Conservation (phyloP, 2,329 filamentous ascomycete species). For the Colletotrichum nymphaeae region DNA sequence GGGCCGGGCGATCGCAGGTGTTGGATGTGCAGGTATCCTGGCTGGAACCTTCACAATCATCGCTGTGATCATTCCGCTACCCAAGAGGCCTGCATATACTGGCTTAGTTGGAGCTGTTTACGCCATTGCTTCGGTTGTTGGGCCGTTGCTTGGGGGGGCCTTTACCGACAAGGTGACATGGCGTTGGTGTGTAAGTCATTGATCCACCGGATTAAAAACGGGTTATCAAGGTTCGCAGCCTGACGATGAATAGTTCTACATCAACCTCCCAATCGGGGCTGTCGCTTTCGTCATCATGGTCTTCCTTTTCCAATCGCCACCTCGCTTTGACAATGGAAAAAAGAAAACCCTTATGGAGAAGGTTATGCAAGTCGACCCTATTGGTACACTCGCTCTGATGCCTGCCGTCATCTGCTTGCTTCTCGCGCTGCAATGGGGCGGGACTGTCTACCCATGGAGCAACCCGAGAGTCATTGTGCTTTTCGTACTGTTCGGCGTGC, state of each 20-base stretch:
- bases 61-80: constrained; percentile 42
- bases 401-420: constrained; percentile 54
- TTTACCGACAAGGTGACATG: constrained; percentile 44
- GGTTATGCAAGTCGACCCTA: constrained; percentile 42
- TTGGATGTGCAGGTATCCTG: constrained; percentile 49
- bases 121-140: constrained; percentile 49
- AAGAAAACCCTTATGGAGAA: constrained; percentile 38
- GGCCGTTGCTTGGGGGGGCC: constrained; percentile 42
- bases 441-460: constrained; percentile 45
- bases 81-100: constrained; percentile 46
- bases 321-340: neutral
- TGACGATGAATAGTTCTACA: constrained; percentile 41
- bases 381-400: constrained; percentile 28
- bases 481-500: constrained; percentile 45
- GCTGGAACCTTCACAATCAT: constrained; percentile 48
- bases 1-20: constrained; percentile 50
- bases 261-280: constrained; percentile 48
- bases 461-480: constrained; percentile 46
- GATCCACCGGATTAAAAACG: too few species aligned
- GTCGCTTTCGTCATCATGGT: constrained; percentile 44
- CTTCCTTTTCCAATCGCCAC: constrained; percentile 25
- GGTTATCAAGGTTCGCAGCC: too few species aligned
- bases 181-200: constrained; percentile 46
- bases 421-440: constrained; percentile 61
- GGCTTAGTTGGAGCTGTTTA: constrained; percentile 55